Percentiles rank a stretch among this genome's conserved stretches.
These are phyloP conservation scores for Dalbergia cochinchinensis DNA, from an alignment of 306 rosid species.

Conservation along the genomic window DNA sequence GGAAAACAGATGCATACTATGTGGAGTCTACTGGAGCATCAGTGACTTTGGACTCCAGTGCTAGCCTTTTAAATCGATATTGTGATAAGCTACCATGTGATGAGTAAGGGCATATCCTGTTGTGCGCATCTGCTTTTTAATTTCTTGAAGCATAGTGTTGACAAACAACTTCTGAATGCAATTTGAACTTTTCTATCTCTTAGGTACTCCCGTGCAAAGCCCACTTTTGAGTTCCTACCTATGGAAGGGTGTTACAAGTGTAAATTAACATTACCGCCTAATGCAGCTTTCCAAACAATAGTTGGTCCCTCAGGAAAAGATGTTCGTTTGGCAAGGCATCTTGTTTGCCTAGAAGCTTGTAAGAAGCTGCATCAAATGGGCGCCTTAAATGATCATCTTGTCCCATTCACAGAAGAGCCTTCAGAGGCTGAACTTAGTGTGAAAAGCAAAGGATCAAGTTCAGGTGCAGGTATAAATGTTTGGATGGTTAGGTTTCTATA, in stretches of 20 bases:
- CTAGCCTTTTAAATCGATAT: slow-evolving; percentile 64
- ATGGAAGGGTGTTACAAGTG: slow-evolving; percentile 65
- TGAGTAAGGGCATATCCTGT: slow-evolving; percentile 58
- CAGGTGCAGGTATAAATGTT: slow-evolving; percentile 72
- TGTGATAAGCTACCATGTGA: slow-evolving; percentile 78
- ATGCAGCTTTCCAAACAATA: slow-evolving; percentile 75
- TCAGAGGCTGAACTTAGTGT: slow-evolving; percentile 44
- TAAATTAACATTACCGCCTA: slow-evolving; percentile 72
- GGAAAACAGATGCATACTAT: slow-evolving; percentile 54
- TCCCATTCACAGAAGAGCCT: slow-evolving; percentile 61
- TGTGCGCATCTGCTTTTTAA: slow-evolving; percentile 22
- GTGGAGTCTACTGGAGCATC: slow-evolving; percentile 85
- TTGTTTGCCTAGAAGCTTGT: slow-evolving; percentile 93
- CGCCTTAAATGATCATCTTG: slow-evolving; percentile 84
- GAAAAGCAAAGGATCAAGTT: slow-evolving; percentile 57
- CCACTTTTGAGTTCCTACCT: slow-evolving; percentile 56
- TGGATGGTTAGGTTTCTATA: slow-evolving; percentile 22
- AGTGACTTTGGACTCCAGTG: slow-evolving; percentile 75
- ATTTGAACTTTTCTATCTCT: slow-evolving; percentile 44
- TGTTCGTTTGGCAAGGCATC: slow-evolving; percentile 69
- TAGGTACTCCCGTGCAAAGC: slow-evolving; percentile 72
- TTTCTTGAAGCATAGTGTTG: slow-evolving; percentile 38
- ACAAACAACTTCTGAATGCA: slow-evolving; percentile 3
- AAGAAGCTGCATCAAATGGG: slow-evolving; percentile 87
- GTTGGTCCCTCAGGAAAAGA: slow-evolving; percentile 72